Conservation (phyloP, 805 yeast genomes). For the Candida golubevii region DNA sequence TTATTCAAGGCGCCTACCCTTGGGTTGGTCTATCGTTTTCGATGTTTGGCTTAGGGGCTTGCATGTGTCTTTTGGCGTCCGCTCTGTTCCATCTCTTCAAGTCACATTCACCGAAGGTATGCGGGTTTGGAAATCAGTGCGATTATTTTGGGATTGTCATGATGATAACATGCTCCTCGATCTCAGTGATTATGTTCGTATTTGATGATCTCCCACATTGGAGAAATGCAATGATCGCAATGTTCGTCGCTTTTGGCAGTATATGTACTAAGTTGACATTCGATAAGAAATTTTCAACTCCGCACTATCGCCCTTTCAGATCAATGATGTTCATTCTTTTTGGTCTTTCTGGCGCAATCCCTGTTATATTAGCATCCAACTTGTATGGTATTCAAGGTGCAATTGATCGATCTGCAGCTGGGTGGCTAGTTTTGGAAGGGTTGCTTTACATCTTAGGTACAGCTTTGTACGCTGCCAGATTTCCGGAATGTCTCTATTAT, state of each 20-base stretch:
- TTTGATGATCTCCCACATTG: constrained; percentile 41
- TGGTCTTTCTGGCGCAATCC: constrained; percentile 74
- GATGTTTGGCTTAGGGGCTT: constrained; percentile 51
- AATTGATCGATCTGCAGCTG: constrained; percentile 47
- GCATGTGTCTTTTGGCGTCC: constrained; percentile 56
- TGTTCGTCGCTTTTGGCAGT: constrained; percentile 54
- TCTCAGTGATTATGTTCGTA: constrained; percentile 33
- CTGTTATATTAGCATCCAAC: constrained; percentile 52
- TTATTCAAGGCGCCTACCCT: no score
- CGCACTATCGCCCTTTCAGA: constrained; percentile 70
- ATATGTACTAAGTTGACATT: constrained; percentile 63
- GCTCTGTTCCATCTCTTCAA: constrained; percentile 65
- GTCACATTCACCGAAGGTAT: constrained; percentile 56
- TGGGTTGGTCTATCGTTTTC: no score
- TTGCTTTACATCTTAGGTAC: constrained; percentile 77
- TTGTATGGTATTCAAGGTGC: constrained; percentile 49
- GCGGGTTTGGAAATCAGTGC: constrained; percentile 58
- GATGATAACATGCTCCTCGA: constrained; percentile 45
- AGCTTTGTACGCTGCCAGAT: constrained; percentile 64
- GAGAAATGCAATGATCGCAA: constrained; percentile 34
- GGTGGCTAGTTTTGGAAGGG: constrained; percentile 68
- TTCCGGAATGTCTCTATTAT: constrained; percentile 63
- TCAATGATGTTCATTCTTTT: constrained; percentile 76
- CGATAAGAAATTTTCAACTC: constrained; percentile 60
- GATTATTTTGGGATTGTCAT: constrained; percentile 75